Evolutionary conservation across 768 basidiomycete species (phyloP), one percentile per base, ranked within the genome.

Genomic region (Agrocybe pediades): DNA sequence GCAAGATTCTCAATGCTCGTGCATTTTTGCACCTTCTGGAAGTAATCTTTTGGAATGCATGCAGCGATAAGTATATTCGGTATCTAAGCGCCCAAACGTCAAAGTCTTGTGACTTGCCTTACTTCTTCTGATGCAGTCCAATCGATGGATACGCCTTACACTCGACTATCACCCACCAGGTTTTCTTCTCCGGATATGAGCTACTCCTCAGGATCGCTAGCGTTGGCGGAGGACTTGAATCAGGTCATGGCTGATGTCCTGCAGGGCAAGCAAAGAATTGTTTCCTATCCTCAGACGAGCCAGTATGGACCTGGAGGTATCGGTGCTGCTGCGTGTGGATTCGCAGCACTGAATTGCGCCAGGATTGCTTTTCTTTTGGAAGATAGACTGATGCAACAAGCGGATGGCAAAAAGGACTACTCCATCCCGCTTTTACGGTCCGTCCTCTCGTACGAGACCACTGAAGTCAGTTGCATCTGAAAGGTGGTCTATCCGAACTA

Each of bases 341-440:
- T 89, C 21, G 86, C 87, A 20, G 81, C 83, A 1, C 66, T 88
- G 62, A 87, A 88, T 62, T 86, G 84, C 55, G 83, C 80, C 9
- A 73, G 84, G 48, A 59, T 83, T 6, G 70, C 77, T 8, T 75
- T 64, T 57, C 54, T 55, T 19, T 27, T 54, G 85, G 27, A 71
- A 61, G 42, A 65, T 64, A 20, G 71, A 36, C 33, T 36, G 3
- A 11, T 36, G 11, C 13, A 11, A 15, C 33, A n/a, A 36, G 4
- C 3, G 4, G 33, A n/a, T 15, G 33, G 33, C n/a, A 77, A 48
- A 59, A 66, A 30, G 63, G 24, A 17, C 40, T 47, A 42, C 46
- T 46, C 19, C 55, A 46, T 23, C 29, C 13, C 13, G 33, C 33
- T 36, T 36, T 58, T 20, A 47, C 41, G 23, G 41, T 27, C 17